Percentiles rank a stretch among this genome's conserved stretches.
phyloP scores from a whole-genome alignment of 2,329 filamentous ascomycete species.

The Arthrobotrys conoides region DNA sequence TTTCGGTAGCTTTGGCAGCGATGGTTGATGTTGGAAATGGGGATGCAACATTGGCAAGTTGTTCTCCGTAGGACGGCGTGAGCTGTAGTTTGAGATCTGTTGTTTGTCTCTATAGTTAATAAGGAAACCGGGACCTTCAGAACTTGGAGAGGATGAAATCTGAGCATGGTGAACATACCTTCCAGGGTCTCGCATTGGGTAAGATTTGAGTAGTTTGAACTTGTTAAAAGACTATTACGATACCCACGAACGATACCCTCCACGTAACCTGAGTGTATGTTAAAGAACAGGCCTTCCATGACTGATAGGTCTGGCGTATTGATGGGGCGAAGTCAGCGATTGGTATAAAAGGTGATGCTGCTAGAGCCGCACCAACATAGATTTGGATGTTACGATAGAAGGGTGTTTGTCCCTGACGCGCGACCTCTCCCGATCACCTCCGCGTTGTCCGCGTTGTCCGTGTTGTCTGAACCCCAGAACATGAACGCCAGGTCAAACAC shows the following conservation, averaged over 20 bases:
- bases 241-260: slow-evolving; percentile 98
- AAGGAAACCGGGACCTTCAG: neutral
- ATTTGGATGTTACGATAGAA: neutral
- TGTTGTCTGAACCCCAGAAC: too few relatives aligned
- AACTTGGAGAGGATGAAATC: neutral
- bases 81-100: slow-evolving; percentile 98
- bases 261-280: slow-evolving; percentile 94
- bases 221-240: slow-evolving; percentile 90
- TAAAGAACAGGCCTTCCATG: slow-evolving; percentile 96
- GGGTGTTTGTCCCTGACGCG: neutral
- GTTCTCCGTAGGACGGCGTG: slow-evolving; percentile 95
- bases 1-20: slow-evolving; percentile 95
- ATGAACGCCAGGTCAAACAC: too few relatives aligned
- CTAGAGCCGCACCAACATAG: neutral
- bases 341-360: neutral
- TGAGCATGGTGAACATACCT: slow-evolving; percentile 76
- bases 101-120: slow-evolving; percentile 57
- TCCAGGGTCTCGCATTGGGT: slow-evolving; percentile 98
- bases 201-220: slow-evolving; percentile 92
- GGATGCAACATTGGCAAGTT: slow-evolving; percentile 90
- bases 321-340: neutral
- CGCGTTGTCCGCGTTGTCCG: slow-evolving; percentile 8
- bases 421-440: slow-evolving; percentile 10
- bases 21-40: slow-evolving; percentile 97
- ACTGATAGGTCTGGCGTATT: neutral